A percentile compares a stretch with the other conserved stretches of the same genome.
phyloP scores from a whole-genome alignment of 345 rosid genomes.

The Populus deltoides region DNA sequence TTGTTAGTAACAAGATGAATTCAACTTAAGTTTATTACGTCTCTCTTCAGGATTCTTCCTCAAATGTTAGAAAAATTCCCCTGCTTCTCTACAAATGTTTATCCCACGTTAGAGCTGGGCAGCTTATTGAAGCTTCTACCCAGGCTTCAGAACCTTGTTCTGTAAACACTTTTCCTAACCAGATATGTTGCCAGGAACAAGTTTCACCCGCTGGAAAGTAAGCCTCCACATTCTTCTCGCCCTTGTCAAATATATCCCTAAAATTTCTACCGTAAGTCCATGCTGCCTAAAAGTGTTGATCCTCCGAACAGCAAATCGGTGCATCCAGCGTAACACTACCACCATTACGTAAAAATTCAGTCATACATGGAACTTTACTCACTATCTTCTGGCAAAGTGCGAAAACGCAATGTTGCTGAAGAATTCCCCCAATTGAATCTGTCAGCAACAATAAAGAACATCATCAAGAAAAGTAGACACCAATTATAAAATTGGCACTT shows the following conservation, averaged over 20 bases:
- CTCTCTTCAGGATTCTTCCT: background rate
- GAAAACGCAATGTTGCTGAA: too few species aligned
- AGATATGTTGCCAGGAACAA: constrained; percentile 54
- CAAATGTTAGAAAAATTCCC: constrained; percentile 34
- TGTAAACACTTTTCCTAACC: constrained; percentile 51
- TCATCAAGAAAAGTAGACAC: too few species aligned
- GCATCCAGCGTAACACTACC: too few species aligned
- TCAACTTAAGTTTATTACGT: background rate
- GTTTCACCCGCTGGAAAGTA: constrained; percentile 57
- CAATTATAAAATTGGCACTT: too few species aligned
- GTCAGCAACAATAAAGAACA: too few species aligned
- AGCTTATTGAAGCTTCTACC: constrained; percentile 60
- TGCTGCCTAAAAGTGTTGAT: too few species aligned
- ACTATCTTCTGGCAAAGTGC: too few species aligned
- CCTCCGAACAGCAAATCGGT: too few species aligned
- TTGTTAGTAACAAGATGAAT: background rate
- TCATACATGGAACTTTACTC: too few species aligned
- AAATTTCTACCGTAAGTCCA: too few species aligned
- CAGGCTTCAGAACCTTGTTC: constrained; percentile 41
- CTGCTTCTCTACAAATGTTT: constrained; percentile 47
- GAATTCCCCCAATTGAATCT: too few species aligned
- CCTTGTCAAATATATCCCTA: constrained; percentile 40
- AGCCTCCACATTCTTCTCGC: constrained; percentile 45
- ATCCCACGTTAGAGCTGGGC: constrained; percentile 51
- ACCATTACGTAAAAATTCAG: too few species aligned